A percentile compares a stretch with the other conserved stretches of the same genome.
These are phyloP conservation scores for Botrytis pseudocinerea DNA, from an alignment of 2,329 filamentous ascomycete genomes.

Conservation along the genomic window DNA sequence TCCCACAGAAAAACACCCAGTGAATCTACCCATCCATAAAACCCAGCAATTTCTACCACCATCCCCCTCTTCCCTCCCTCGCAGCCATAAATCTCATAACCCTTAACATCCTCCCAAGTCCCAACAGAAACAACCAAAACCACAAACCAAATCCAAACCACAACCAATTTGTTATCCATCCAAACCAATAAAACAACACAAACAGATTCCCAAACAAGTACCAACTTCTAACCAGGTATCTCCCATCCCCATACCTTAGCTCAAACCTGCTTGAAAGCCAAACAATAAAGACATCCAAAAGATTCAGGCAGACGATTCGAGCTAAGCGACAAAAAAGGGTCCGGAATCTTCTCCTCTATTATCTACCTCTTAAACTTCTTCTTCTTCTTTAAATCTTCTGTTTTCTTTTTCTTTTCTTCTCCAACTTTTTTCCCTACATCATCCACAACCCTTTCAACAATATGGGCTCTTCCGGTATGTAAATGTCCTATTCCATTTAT, in stretches of 20 bases:
- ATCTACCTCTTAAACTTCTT: neutral
- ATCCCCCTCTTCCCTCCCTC: no score
- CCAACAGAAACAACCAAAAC: neutral
- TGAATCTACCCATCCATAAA: neutral
- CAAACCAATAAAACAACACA: neutral
- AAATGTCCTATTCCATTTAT: neutral
- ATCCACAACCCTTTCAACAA: neutral
- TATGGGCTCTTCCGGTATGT: neutral
- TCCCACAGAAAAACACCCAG: neutral
- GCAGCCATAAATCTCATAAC: no score
- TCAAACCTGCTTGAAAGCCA: neutral
- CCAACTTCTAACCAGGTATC: neutral
- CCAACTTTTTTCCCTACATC: neutral
- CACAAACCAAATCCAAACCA: neutral
- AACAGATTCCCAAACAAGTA: neutral
- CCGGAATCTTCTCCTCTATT: neutral
- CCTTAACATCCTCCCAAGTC: neutral
- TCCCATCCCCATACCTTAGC: neutral
- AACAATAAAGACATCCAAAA: neutral
- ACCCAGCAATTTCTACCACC: neutral
- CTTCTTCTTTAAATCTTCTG: neutral
- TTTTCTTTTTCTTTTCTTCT: neutral
- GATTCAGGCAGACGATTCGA: neutral
- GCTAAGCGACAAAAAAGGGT: slow-evolving; percentile 17
- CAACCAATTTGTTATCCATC: neutral